Percentiles rank a stretch among this genome's conserved stretches.
phyloP scores from a whole-genome alignment of 129 eudicot genomes.

The Centella asiatica region DNA sequence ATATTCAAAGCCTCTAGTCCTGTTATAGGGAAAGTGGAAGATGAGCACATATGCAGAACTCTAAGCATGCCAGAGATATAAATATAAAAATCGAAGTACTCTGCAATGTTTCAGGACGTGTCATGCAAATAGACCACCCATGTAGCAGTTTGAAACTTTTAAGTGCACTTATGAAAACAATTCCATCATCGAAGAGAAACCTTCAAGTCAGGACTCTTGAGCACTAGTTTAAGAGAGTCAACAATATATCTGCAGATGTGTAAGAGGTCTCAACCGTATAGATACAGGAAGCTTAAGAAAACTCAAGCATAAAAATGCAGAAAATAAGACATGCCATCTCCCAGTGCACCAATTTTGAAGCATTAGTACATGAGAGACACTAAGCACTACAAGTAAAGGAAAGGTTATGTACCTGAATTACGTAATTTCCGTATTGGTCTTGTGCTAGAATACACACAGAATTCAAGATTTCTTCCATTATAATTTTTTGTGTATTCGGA shows the following conservation, averaged over 20 bases:
- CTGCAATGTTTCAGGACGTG: no score
- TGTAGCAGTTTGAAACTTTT: no score
- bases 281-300: not conserved
- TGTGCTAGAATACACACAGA: conserved; percentile 73
- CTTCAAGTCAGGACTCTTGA: not conserved
- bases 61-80: no score
- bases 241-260: no score
- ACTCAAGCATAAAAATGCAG: not conserved
- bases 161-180: not conserved
- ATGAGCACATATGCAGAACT: no score
- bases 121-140: no score
- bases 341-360: not conserved
- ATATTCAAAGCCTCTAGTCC: no score
- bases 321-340: not conserved
- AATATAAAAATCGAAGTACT: no score
- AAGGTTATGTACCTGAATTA: conserved; percentile 64
- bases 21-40: no score
- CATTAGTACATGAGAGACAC: not conserved
- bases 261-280: no score
- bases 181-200: not conserved
- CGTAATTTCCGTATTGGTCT: conserved; percentile 96
- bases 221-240: no score
- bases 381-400: not conserved
- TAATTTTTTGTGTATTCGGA: conserved; percentile 57
- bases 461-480: conserved; percentile 86